Percentiles rank a stretch among this genome's conserved stretches.
Evolutionary conservation across 352 stramenopile genomes (phyloP).

Genomic region (Phytopythium kandeliae): DNA sequence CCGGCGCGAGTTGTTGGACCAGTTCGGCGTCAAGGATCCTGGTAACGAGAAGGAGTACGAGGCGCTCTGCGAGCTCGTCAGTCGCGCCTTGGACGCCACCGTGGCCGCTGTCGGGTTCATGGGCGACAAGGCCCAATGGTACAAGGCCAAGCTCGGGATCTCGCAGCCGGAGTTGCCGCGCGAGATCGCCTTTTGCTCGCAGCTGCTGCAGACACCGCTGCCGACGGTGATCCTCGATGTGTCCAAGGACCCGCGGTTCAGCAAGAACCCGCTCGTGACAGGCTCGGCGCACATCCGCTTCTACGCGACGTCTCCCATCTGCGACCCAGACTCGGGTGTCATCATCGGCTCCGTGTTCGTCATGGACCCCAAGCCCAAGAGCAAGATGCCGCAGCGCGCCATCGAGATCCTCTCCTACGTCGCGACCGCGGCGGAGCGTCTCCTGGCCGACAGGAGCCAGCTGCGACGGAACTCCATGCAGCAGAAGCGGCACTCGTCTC

Average conservation of each 20-base stretch:
- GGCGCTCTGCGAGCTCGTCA: constrained; percentile 63
- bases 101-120: constrained; percentile 72
- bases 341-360: constrained; percentile 80
- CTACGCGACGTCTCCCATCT: constrained; percentile 83
- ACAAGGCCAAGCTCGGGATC: constrained; percentile 69
- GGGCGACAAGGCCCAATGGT: constrained; percentile 54
- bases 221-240: constrained; percentile 82
- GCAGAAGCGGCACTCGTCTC: constrained; percentile 17
- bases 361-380: constrained; percentile 61
- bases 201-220: constrained; percentile 32
- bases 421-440: constrained; percentile 40
- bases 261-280: constrained; percentile 81
- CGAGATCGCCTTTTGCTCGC: constrained; percentile 61
- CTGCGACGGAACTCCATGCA: constrained; percentile 9
- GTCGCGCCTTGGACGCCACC: constrained; percentile 45
- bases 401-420: constrained; percentile 72
- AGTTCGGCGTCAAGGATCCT: constrained; percentile 39
- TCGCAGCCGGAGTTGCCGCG: constrained; percentile 52
- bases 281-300: constrained; percentile 89
- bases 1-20: constrained; percentile 31
- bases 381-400: constrained; percentile 30
- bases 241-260: constrained; percentile 79
- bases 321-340: constrained; percentile 42
- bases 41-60: constrained; percentile 56
- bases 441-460: constrained; percentile 18